Conservation (phyloP, 225 moss, liverwort and hornwort genomes). For the Neckera pumila region DNA sequence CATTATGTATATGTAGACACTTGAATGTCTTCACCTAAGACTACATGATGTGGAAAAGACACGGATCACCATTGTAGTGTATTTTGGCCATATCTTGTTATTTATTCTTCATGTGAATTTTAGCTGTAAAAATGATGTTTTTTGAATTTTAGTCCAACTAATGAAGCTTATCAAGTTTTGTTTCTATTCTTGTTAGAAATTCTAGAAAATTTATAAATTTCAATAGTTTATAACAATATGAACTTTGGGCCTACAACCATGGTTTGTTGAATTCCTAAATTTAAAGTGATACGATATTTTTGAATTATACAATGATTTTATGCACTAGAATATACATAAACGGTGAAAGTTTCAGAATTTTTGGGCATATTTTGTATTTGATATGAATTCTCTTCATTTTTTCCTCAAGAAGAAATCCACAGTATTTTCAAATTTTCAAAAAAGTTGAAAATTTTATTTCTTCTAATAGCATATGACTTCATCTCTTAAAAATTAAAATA, state of each 20-base stretch:
- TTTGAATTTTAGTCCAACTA: accelerated
- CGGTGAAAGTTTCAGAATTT: background rate
- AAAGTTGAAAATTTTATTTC: background rate
- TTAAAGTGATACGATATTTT: accelerated
- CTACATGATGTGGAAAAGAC: background rate
- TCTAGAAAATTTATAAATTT: background rate
- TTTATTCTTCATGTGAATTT: background rate
- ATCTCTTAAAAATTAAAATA: background rate
- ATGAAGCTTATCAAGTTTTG: accelerated
- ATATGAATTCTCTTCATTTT: background rate
- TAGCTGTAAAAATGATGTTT: background rate
- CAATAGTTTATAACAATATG: background rate
- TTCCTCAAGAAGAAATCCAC: background rate
- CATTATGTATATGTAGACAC: accelerated
- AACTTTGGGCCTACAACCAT: accelerated
- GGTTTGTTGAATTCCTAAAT: background rate
- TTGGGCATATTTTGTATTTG: background rate
- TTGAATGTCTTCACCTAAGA: background rate
- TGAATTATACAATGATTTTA: background rate
- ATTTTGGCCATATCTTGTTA: background rate
- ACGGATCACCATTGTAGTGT: accelerated
- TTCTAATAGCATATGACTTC: background rate
- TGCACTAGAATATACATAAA: background rate
- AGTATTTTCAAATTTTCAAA: background rate
- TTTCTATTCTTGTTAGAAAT: background rate